Percentiles rank a stretch among this genome's conserved stretches.
phyloP scores from a whole-genome alignment of 495 filamentous ascomycete species.

The Aspergillus hancockii region DNA sequence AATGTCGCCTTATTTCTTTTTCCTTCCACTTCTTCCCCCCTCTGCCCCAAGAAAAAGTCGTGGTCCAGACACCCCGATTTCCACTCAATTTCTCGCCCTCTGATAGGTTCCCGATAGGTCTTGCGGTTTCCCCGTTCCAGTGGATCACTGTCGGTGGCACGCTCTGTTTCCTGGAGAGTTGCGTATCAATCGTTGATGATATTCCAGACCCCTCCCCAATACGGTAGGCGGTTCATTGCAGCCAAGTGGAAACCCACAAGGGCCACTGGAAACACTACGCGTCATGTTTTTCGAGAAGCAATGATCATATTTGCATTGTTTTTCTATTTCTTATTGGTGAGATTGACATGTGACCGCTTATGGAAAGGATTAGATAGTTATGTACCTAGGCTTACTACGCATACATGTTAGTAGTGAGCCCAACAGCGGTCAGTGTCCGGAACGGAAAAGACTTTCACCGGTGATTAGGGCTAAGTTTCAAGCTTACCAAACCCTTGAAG shows the following conservation, averaged over 20 bases:
- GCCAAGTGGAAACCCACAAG: not conserved
- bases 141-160: slow-evolving; percentile 19
- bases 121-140: slow-evolving; percentile 19
- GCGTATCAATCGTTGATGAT: not conserved
- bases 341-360: not conserved
- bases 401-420: not conserved
- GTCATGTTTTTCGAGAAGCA: not conserved
- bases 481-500: not conserved
- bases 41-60: slow-evolving; percentile 5
- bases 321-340: not conserved
- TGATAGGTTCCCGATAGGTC: slow-evolving; percentile 25
- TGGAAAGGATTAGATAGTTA: not conserved
- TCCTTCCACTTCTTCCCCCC: not conserved
- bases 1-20: not conserved
- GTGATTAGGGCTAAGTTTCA: not conserved
- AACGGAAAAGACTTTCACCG: not conserved
- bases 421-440: not conserved
- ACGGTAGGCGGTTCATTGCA: not conserved
- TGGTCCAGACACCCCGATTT: slow-evolving; percentile 13
- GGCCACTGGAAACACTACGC: not conserved
- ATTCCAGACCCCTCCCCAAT: not conserved
- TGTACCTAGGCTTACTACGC: not conserved
- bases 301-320: not conserved
- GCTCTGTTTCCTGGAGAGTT: not conserved
- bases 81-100: slow-evolving; percentile 1